These are phyloP conservation scores for Phalaenopsis aphrodite DNA, from an alignment of 106 monocot genomes.

Conservation along the genomic window DNA sequence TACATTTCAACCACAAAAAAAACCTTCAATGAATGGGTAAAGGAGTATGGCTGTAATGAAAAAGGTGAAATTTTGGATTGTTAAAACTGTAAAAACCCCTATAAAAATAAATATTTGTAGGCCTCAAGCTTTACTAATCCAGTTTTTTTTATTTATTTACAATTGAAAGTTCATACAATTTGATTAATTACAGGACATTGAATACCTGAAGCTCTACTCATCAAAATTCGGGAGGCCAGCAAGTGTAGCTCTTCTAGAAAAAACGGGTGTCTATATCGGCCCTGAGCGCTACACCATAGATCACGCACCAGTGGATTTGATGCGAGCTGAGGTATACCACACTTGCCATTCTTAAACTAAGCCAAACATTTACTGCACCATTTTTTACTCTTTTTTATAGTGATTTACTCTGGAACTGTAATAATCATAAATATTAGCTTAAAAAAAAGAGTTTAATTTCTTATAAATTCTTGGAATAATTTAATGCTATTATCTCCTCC, in stretches of 20 bases:
- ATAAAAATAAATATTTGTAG: not conserved
- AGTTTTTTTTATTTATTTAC: not conserved
- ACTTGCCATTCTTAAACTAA: conserved; percentile 39
- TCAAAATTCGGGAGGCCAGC: conserved; percentile 70
- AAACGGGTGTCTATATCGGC: conserved; percentile 72
- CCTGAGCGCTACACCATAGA: conserved; percentile 83
- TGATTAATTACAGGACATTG: conserved; percentile 59
- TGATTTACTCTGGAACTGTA: not conserved
- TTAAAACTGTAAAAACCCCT: not conserved
- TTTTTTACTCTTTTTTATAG: not conserved
- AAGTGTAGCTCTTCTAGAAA: conserved; percentile 65
- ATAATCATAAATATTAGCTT: not conserved
- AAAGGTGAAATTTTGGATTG: not conserved
- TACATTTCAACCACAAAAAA: no score
- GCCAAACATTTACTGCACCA: not conserved
- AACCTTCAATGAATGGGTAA: no score
- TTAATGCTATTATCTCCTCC: no score
- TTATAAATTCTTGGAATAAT: not conserved
- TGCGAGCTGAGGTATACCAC: conserved; percentile 82
- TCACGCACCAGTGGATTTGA: conserved; percentile 72
- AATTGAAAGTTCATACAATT: no score
- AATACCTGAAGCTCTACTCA: conserved; percentile 80
- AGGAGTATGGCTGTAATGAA: no score
- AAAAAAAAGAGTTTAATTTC: not conserved
- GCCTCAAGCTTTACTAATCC: not conserved